Base-by-base conservation (phyloP, 192 early-diverging fungal genomes). In the Coemansia sp. region DNA sequence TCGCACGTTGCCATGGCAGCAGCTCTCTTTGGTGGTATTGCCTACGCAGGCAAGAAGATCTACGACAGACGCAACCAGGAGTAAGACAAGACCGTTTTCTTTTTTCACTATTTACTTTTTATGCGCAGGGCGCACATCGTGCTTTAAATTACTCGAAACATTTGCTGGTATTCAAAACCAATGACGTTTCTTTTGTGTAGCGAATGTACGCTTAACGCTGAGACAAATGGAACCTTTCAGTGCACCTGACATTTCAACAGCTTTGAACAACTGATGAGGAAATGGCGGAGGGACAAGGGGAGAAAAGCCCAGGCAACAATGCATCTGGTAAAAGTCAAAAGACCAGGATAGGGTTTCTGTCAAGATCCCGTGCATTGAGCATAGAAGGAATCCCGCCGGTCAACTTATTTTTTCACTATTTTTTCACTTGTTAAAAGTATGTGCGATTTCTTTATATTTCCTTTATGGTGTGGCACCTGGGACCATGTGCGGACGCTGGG, bases 381-480 rank as follows among this genome's bases (percentile, higher is more conserved):
- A 36, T 2, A 11, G 33, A 36, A 36, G 10, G 3, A 46, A 46
- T 46, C 0, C 39, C 39, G 14, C 39, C 39, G 14, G 14, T 17
- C 39, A 33, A 55, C 24, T 36, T 52, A 3, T 23, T 31, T 55
- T 58, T 30, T 5, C 23, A 17, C 25, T 27, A 50, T 25, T 46
- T 11, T 27, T 9, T 19, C 21, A 54, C 51, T 24, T 36, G 36
- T 22, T 39, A 21, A 67, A 25, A 25, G 52, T 31, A 80, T 80
- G 77, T 74, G 72, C 11, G 72, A 74, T 55, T 80, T 80, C 59
- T 65, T 80, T 19, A 68, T 74, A 27, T 25, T 80, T 1, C 72
- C 72, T 17, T 55, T 80, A 23, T 63, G 74, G 23, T 80, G 68
- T 24, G 77, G 77, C 17, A 74, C 72, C 6, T 71, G 72, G 68